phyloP scores from a whole-genome alignment of 805 yeast species.

The Cyberlindnera japonica region DNA sequence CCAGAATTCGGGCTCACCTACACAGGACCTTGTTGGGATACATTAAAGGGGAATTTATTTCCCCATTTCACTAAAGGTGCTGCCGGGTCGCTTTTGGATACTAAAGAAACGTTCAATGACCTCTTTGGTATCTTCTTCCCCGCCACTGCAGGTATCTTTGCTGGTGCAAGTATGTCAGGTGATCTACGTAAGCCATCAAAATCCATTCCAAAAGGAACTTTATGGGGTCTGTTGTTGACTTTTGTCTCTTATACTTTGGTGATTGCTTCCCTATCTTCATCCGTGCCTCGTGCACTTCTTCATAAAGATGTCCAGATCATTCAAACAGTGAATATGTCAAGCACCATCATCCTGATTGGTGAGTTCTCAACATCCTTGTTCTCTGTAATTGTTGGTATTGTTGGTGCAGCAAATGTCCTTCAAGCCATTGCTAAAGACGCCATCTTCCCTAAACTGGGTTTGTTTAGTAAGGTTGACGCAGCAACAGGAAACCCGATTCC shows the following conservation, averaged over 20 bases:
- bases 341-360: slow-evolving; percentile 73
- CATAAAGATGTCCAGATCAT: slow-evolving; percentile 79
- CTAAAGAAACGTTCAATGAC: slow-evolving; percentile 73
- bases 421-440: slow-evolving; percentile 89
- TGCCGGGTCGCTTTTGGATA: slow-evolving; percentile 71
- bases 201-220: slow-evolving; percentile 91
- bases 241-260: slow-evolving; percentile 76
- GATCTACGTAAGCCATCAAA: slow-evolving; percentile 81
- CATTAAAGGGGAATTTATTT: slow-evolving; percentile 59
- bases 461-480: slow-evolving; percentile 50
- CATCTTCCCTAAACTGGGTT: slow-evolving; percentile 73
- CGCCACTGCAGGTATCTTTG: slow-evolving; percentile 97
- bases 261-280: slow-evolving; percentile 71
- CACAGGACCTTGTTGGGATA: slow-evolving; percentile 71
- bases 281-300: slow-evolving; percentile 77
- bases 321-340: slow-evolving; percentile 72
- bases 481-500: slow-evolving; percentile 54
- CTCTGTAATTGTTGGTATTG: slow-evolving; percentile 91
- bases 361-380: slow-evolving; percentile 88
- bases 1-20: slow-evolving; percentile 50
- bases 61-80: slow-evolving; percentile 88
- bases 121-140: slow-evolving; percentile 96
- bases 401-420: slow-evolving; percentile 89
- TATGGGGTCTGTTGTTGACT: slow-evolving; percentile 76
- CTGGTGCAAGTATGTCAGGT: slow-evolving; percentile 99